Evolutionary conservation across 192 early-diverging fungal species (phyloP).

Genomic region (Funneliformis mosseae): DNA sequence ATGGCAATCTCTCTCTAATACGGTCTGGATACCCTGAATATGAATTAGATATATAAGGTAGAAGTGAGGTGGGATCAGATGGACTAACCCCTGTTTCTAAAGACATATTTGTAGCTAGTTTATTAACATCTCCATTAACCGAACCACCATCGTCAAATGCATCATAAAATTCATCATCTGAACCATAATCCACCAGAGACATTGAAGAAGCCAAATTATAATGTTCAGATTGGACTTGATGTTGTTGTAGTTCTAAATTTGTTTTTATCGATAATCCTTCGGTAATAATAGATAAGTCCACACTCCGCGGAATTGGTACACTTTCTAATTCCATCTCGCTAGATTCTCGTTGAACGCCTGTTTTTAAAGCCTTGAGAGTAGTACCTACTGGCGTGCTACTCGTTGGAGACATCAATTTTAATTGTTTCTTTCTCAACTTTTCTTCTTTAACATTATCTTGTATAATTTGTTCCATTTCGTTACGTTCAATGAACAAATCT

Average conservation of each 20-base stretch:
- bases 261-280: not conserved
- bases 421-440: slow-evolving; percentile 30
- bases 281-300: not conserved
- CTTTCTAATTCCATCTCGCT: not conserved
- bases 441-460: slow-evolving; percentile 41
- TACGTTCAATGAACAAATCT: slow-evolving; percentile 45
- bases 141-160: slow-evolving; percentile 49
- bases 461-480: slow-evolving; percentile 50
- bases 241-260: not conserved
- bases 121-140: slow-evolving; percentile 33
- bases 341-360: not conserved
- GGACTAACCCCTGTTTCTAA: not conserved
- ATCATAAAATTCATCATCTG: slow-evolving; percentile 73
- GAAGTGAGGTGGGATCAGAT: not conserved
- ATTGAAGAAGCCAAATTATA: not conserved
- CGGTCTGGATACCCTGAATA: slow-evolving; percentile 47
- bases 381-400: not conserved
- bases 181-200: slow-evolving; percentile 25
- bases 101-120: not conserved
- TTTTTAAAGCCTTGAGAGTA: too few relatives aligned
- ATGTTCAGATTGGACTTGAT: not conserved
- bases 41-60: slow-evolving; percentile 41
- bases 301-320: not conserved
- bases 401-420: slow-evolving; percentile 2
- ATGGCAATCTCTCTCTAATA: slow-evolving; percentile 54